Conservation (phyloP, 2,329 filamentous ascomycete genomes). For the Aspergillus felis region DNA sequence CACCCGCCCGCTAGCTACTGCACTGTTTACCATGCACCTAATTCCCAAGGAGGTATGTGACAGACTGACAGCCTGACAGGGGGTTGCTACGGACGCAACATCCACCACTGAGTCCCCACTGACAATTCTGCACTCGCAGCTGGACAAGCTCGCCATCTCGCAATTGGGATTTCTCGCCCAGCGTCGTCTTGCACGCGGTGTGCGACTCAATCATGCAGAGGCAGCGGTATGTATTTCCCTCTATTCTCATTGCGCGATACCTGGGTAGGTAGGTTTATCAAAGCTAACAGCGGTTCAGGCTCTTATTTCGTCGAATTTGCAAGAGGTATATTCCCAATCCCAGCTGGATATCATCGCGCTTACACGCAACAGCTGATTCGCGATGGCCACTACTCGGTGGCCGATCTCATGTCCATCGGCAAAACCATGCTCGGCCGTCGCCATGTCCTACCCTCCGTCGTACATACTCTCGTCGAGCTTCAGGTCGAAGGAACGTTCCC, state of each 20-base stretch:
- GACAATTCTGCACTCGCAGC: constrained; percentile 47
- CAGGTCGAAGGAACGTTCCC: constrained; percentile 94
- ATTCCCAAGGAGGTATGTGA: constrained; percentile 43
- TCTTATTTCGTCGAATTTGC: constrained; percentile 76
- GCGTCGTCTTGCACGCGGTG: constrained; percentile 77
- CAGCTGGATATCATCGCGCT: constrained; percentile 1
- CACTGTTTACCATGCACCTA: constrained; percentile 39
- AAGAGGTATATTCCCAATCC: constrained; percentile 57
- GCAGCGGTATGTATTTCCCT: constrained; percentile 58
- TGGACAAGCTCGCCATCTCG: constrained; percentile 93
- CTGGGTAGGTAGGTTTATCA: too few relatives aligned
- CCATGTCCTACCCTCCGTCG: constrained; percentile 81
- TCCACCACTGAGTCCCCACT: neutral
- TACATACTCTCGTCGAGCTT: constrained; percentile 72
- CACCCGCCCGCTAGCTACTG: constrained; percentile 3
- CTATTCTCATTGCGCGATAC: neutral
- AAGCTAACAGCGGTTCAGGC: constrained; percentile 19
- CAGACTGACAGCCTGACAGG: neutral
- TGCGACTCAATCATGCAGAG: constrained; percentile 86
- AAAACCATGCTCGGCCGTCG: constrained; percentile 89
- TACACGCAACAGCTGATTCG: constrained; percentile 65
- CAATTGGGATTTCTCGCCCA: constrained; percentile 86
- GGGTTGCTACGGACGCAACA: neutral
- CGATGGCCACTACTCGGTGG: constrained; percentile 88
- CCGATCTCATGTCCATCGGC: constrained; percentile 89